Conservation (phyloP, 805 yeast genomes). For the Ogataea methanolica region DNA sequence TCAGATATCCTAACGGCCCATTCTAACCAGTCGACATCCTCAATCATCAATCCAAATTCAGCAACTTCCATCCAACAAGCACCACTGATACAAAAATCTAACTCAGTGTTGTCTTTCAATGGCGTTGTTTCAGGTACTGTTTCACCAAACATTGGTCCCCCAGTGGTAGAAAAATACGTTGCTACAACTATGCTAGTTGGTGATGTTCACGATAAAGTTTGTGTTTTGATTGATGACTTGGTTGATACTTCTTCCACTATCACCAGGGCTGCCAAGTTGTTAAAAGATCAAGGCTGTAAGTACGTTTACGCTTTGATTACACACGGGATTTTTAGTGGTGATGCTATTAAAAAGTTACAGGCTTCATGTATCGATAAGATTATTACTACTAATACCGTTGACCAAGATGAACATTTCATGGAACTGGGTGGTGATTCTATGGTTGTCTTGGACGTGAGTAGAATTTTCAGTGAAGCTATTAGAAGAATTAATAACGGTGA, state of each 20-base stretch:
- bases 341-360: slow-evolving; percentile 69
- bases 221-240: slow-evolving; percentile 89
- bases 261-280: slow-evolving; percentile 83
- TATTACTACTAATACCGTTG: slow-evolving; percentile 87
- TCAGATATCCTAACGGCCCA: slow-evolving; percentile 9
- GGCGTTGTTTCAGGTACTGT: slow-evolving; percentile 5
- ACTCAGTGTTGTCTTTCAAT: slow-evolving; percentile 15
- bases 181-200: slow-evolving; percentile 97
- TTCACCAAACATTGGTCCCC: background rate
- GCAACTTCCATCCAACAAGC: slow-evolving; percentile 11
- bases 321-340: slow-evolving; percentile 91
- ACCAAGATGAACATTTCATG: slow-evolving; percentile 61
- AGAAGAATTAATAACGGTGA: slow-evolving; percentile 97
- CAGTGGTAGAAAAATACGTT: slow-evolving; percentile 27
- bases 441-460: slow-evolving; percentile 80
- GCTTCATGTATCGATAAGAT: slow-evolving; percentile 74
- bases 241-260: slow-evolving; percentile 93
- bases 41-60: slow-evolving; percentile 12
- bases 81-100: slow-evolving; percentile 8
- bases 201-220: slow-evolving; percentile 79
- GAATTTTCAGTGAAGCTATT: slow-evolving; percentile 89
- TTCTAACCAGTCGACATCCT: slow-evolving; percentile 14
- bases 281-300: slow-evolving; percentile 90
- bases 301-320: slow-evolving; percentile 85
- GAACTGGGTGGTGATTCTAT: slow-evolving; percentile 50